phyloP scores from a whole-genome alignment of 352 stramenopile species.

The Globisporangium heterothallicum region DNA sequence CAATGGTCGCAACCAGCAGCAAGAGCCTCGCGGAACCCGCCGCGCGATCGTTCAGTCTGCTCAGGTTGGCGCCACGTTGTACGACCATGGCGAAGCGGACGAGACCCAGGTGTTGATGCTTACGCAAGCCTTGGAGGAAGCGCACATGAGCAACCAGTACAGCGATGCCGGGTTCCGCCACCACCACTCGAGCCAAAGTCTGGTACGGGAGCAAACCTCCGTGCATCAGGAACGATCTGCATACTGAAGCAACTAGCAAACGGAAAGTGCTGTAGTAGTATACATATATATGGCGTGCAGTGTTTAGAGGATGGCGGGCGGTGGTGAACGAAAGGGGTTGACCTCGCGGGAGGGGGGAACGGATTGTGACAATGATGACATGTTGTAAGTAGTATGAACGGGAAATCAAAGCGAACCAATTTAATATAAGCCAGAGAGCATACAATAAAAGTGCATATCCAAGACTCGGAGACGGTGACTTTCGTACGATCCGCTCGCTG shows the following conservation, averaged over 20 bases:
- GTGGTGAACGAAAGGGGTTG: too few species aligned
- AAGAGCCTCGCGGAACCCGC: slow-evolving; percentile 1
- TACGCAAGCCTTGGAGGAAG: slow-evolving; percentile 6
- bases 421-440: not conserved
- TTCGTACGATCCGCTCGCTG: too few species aligned
- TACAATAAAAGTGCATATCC: not conserved
- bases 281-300: too few species aligned
- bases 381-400: too few species aligned
- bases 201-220: not conserved
- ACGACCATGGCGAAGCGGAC: not conserved
- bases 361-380: too few species aligned
- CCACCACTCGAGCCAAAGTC: not conserved
- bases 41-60: slow-evolving; percentile 1
- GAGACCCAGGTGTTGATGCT: slow-evolving; percentile 13
- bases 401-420: too few species aligned
- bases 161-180: slow-evolving; percentile 1
- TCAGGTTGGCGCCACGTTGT: not conserved
- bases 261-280: too few species aligned
- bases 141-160: slow-evolving; percentile 3
- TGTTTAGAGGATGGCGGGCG: too few species aligned
- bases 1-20: slow-evolving; percentile 16
- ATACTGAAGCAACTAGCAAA: not conserved
- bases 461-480: too few species aligned
- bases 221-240: not conserved
- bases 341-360: too few species aligned